Evolutionary conservation across 1,284 basidiomycete species (phyloP).

Genomic region (Apiotrichum domesticum): DNA sequence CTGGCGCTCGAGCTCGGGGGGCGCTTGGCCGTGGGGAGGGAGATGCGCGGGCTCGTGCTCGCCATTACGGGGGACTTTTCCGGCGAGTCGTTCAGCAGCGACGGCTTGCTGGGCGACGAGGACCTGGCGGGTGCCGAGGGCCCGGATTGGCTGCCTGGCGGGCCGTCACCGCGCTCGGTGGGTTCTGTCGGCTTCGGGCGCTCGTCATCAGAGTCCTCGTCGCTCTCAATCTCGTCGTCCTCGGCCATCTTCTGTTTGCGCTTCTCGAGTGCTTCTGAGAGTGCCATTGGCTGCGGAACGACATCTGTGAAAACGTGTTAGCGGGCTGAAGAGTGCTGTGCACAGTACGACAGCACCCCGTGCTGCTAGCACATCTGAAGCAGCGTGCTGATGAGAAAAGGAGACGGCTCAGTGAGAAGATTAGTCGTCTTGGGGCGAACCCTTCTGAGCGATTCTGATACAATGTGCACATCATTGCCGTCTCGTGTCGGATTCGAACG

Average conservation of each 20-base stretch:
- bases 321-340: neutral
- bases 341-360: no score
- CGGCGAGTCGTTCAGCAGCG: slow-evolving; percentile 7
- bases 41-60: slow-evolving; percentile 41
- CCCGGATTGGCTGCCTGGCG: neutral
- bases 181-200: neutral
- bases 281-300: slow-evolving; percentile 35
- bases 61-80: slow-evolving; percentile 33
- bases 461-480: slow-evolving; percentile 27
- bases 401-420: slow-evolving; percentile 42
- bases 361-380: slow-evolving; percentile 3
- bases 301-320: slow-evolving; percentile 27
- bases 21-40: slow-evolving; percentile 39
- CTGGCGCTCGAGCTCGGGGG: slow-evolving; percentile 19
- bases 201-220: neutral
- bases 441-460: slow-evolving; percentile 31
- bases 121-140: neutral
- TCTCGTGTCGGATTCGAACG: slow-evolving; percentile 11
- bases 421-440: slow-evolving; percentile 25
- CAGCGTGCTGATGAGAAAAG: neutral
- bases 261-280: slow-evolving; percentile 38
- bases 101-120: neutral
- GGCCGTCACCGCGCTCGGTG: neutral
- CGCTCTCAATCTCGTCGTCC: slow-evolving; percentile 1
- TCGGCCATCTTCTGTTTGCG: slow-evolving; percentile 19